Base-by-base conservation (phyloP, 2,329 filamentous ascomycete species). In the Cladosporium halotolerans region DNA sequence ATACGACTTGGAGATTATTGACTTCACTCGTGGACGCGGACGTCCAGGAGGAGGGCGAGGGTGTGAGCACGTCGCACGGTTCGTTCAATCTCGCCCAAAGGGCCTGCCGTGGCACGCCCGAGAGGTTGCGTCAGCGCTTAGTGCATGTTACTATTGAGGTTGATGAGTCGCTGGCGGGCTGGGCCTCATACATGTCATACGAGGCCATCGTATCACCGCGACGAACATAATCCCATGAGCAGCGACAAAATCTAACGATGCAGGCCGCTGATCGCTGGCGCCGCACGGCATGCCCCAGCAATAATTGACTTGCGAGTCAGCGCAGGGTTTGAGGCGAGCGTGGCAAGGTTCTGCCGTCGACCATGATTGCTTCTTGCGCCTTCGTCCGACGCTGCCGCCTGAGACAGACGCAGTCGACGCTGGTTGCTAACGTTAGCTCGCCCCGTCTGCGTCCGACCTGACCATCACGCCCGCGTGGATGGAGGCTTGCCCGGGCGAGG, bases 241-340 rank as follows among this genome's bases (percentile, higher is more conserved):
- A 36, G 31, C 40, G 32, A 44, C 40, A 14, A 51, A 14, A 13
- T 14, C 36, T 44, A 42, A 40, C 18, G 38, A 51, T 51, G 48
- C 48, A 44, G 16, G 39, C 32, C 32, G 48, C 48, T 51, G 40
- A 51, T 51, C 48, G 48, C 40, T 38, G 48, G 18, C 39, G 48
- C 40, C 48, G 48, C 40, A 51, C 48, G 48, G 48, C 48, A 44
- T 51, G 14, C 39, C 23, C 33, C 40, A 51, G 40, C 48, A 43
- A 44, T 38, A 38, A 51, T 51, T 36, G 39, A 51, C 48, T 51
- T 51, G 40, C 48, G 48, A 51, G 40, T 43, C 48, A 51, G 39
- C 48, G 40, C 32, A 44, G 48, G 40, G 48, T 51, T 39, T 44
- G 40, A 51, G 39, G 48, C 23, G 23, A 28, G 23, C 23, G 23